Base-by-base conservation (phyloP, 441 rosid genomes). In the Brassica hybrid region DNA sequence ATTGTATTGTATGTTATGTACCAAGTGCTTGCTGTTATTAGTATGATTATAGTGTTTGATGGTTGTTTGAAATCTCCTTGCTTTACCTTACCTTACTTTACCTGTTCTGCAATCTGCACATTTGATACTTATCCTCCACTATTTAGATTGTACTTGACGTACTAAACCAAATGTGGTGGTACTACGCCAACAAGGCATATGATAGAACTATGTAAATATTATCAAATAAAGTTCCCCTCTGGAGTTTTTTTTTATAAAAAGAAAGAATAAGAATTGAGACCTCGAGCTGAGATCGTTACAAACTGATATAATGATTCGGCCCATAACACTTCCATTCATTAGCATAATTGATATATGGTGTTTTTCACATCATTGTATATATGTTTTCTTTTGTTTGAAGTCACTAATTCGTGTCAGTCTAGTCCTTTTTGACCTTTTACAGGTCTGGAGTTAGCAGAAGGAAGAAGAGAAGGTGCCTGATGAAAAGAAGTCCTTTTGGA, bases 251-350 rank as follows among this genome's bases (percentile, higher is more conserved):
- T 48, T 3, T 13, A 9, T 1, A 41, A 25, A 12, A n/a, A 50
- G 19, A 50, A 50, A 14, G 81, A 78, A 78, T 77, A 71, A 66
- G 69, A 78, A 78, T 3, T 48, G 74, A 73, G 81, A 79, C 81
- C 81, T 79, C 81, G 78, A 79, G 81, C 32, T 73, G 81, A 79
- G 81, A 68, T 79, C 81, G n/a, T 67, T 72, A 72, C 76, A 72
- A 72, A 50, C 73, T 72, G 59, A 67, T 21, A 65, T 34, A 58
- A 68, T 5, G 2, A 19, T 63, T 38, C 19, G 8, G 65, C 18
- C 18, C 69, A 13, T 0, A 48, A 48, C 54, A 13, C 32, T 27
- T 27, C 32, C 32, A 27, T 27, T 27, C 32, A 27, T 27, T 27
- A 27, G 32, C 32, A 27, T 0, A 27, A n/a, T n/a, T n/a, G n/a